These are phyloP conservation scores for Gaeumannomyces tritici DNA, from an alignment of 2,329 filamentous ascomycete species.

Conservation along the genomic window DNA sequence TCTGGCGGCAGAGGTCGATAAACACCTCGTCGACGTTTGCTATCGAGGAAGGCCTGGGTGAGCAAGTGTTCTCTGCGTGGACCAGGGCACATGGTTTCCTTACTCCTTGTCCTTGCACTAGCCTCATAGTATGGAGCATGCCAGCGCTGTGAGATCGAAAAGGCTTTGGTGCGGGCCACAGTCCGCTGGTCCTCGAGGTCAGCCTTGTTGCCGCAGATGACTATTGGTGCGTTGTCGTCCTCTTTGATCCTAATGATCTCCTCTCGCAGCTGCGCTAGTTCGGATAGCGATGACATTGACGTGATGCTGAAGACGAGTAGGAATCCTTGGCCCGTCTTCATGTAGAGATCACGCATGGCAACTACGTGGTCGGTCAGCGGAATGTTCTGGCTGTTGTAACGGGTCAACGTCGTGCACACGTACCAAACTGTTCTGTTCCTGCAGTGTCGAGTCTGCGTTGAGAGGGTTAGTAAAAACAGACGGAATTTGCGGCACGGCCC, in stretches of 20 bases:
- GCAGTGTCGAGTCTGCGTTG: constrained; percentile 68
- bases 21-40: constrained; percentile 89
- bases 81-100: constrained; percentile 13
- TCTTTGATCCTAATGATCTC: constrained; percentile 90
- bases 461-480: constrained; percentile 16
- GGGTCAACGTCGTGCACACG: constrained; percentile 26
- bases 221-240: constrained; percentile 74
- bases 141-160: constrained; percentile 80
- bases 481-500: not conserved
- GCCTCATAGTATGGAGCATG: constrained; percentile 87
- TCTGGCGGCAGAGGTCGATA: constrained; percentile 72
- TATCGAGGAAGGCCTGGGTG: constrained; percentile 13
- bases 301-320: constrained; percentile 89
- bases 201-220: constrained; percentile 87
- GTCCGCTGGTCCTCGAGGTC: constrained; percentile 79
- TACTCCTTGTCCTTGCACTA: constrained; percentile 66
- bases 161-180: constrained; percentile 69
- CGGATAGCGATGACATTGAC: constrained; percentile 70
- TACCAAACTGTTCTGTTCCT: constrained; percentile 88
- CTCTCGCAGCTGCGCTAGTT: constrained; percentile 72
- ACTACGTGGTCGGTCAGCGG: constrained; percentile 24
- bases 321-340: constrained; percentile 90
- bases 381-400: not conserved
- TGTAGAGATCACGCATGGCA: constrained; percentile 72
- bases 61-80: constrained; percentile 6